Percentiles rank a stretch among this genome's conserved stretches.
phyloP scores from a whole-genome alignment of 495 filamentous ascomycete species.

The Sporormia fimetaria region DNA sequence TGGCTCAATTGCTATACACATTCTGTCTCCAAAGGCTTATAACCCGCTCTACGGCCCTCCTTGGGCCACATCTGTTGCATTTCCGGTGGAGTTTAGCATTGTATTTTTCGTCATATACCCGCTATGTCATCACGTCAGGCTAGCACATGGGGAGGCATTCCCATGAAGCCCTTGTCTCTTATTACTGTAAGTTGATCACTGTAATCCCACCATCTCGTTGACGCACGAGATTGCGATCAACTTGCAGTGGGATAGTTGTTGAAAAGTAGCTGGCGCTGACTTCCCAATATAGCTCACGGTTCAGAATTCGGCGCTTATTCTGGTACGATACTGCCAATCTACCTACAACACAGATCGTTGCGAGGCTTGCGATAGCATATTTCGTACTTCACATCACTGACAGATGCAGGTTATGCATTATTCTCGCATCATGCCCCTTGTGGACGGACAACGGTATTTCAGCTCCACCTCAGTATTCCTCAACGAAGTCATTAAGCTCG shows the following conservation, averaged over 20 bases:
- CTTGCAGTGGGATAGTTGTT: not conserved
- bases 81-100: too few relatives aligned
- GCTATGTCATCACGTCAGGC: too few relatives aligned
- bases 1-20: too few relatives aligned
- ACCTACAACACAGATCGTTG: not conserved
- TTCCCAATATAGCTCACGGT: conserved; percentile 50
- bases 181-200: conserved; percentile 50
- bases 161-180: conserved; percentile 68
- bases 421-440: conserved; percentile 77
- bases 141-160: conserved; percentile 41
- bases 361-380: too few relatives aligned
- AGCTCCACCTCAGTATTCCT: conserved; percentile 90
- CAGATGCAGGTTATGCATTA: conserved; percentile 82
- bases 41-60: too few relatives aligned
- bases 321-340: conserved; percentile 39
- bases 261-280: not conserved
- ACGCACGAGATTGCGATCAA: too few relatives aligned
- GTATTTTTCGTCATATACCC: too few relatives aligned
- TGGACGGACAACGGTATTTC: conserved; percentile 74
- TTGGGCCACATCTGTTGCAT: too few relatives aligned
- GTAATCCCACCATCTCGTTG: conserved; percentile 20
- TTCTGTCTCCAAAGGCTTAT: too few relatives aligned
- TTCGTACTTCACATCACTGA: too few relatives aligned
- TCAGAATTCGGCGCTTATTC: conserved; percentile 68
- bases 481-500: conserved; percentile 85